Evolutionary conservation across 768 basidiomycete genomes (phyloP).

Genomic region (Boletus sp.): DNA sequence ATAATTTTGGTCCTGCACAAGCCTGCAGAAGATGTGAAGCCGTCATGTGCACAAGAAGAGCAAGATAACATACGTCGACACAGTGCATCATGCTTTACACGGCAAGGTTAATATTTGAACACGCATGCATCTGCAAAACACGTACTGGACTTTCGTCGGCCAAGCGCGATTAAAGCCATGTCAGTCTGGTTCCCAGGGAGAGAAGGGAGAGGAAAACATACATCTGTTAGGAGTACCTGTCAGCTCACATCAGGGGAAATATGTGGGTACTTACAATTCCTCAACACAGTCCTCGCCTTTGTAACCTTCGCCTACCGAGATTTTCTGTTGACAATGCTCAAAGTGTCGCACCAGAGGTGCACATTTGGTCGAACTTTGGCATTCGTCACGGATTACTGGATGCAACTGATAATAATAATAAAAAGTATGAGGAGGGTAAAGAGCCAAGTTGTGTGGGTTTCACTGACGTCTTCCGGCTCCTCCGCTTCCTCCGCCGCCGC

Average conservation of each 20-base stretch:
- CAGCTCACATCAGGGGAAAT: neutral
- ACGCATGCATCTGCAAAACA: slow-evolving; percentile 13
- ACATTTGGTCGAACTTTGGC: slow-evolving; percentile 64
- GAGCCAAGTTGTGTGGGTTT: neutral
- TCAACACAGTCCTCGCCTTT: slow-evolving; percentile 92
- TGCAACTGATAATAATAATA: slow-evolving; percentile 55
- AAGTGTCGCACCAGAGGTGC: slow-evolving; percentile 75
- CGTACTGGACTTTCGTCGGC: slow-evolving; percentile 62
- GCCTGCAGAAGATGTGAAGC: slow-evolving; percentile 28
- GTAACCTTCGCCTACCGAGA: slow-evolving; percentile 76
- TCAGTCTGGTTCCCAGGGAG: slow-evolving; percentile 6
- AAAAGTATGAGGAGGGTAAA: neutral
- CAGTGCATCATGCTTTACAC: slow-evolving; percentile 83
- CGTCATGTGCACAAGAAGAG: neutral
- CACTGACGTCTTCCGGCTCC: slow-evolving; percentile 81
- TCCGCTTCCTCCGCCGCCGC: slow-evolving; percentile 50
- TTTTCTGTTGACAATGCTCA: slow-evolving; percentile 87
- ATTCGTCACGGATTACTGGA: slow-evolving; percentile 73
- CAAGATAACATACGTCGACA: slow-evolving; percentile 61
- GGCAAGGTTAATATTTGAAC: slow-evolving; percentile 4
- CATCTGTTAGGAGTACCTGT: slow-evolving; percentile 16
- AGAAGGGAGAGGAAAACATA: slow-evolving; percentile 13
- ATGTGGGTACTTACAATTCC: slow-evolving; percentile 62
- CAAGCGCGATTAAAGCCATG: neutral
- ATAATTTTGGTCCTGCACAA: slow-evolving; percentile 76